Base-by-base conservation (phyloP, 140 eudicot genomes). In the Erigeron philadelphicus region DNA sequence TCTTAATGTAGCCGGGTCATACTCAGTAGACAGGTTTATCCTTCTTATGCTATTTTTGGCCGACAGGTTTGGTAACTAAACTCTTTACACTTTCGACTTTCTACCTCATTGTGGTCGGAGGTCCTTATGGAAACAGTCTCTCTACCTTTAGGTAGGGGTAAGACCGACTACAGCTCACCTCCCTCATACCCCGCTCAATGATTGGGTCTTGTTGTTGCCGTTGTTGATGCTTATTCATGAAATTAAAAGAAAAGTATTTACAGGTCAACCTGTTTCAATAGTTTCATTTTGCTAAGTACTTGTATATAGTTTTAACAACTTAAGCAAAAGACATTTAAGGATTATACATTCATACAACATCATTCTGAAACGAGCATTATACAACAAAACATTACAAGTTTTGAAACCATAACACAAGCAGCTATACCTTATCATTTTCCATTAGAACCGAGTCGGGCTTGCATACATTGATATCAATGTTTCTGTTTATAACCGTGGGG, bases 401-500 rank as follows among this genome's bases (percentile, higher is more conserved):
- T 71, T 71, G 69, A 31, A 77, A 46, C 73, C 64, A 9, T 56
- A 77, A 71, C 77, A 71, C 47, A 55, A 77, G 67, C 77, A 77
- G 67, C 77, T 64, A 71, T 71, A 77, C 77, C 77, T 71, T 77
- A 70, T 71, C 45, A n/a, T 35, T 54, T 76, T 15, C 19, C 62
- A 45, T 44, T 54, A 54, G 21, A 64, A 23, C 40, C 44, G 21
- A 71, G 60, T 70, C 38, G 38, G 56, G 67, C 55, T 56, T 50
- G 38, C 54, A 18, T 18, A 18, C 54, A 18, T 18, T 6, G 8
- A 16, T 70, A 35, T 77, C 25, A 62, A 10, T 71, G 66, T 71
- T 54, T 64, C 56, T 38, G 69, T 54, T 74, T 73, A 89, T 64
- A 89, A 65, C 75, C 87, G 80, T 31, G 96, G 83, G 11, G 75